Conservation (phyloP, 2,329 filamentous ascomycete genomes). For the Colletotrichum sp. region DNA sequence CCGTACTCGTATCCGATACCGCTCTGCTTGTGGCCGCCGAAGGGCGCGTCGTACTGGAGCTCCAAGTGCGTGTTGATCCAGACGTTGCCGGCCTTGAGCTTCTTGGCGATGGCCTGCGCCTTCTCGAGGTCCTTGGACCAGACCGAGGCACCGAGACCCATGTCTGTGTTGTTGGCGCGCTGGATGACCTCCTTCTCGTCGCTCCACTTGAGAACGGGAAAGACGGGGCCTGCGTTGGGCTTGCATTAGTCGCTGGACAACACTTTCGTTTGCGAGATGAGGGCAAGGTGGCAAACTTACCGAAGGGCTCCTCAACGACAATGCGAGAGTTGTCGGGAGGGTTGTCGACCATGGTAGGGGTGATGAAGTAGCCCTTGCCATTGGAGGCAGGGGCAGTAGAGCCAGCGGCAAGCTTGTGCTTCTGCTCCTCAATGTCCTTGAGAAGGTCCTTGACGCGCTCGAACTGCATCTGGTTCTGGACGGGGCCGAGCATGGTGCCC, state of each 20-base stretch:
- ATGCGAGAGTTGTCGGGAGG: conserved; percentile 61
- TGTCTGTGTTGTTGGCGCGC: conserved; percentile 57
- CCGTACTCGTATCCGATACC: conserved; percentile 49
- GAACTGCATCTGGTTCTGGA: conserved; percentile 71
- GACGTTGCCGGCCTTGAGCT: conserved; percentile 63
- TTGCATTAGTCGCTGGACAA: background rate
- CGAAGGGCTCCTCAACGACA: conserved; percentile 56
- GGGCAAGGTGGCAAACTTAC: background rate
- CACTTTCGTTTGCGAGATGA: background rate
- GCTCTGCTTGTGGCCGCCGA: conserved; percentile 49
- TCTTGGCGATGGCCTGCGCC: conserved; percentile 56
- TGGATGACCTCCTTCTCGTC: conserved; percentile 64
- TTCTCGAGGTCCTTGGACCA: conserved; percentile 59
- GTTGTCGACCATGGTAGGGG: conserved; percentile 65
- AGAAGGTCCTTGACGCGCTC: conserved; percentile 36
- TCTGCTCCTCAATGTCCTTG: conserved; percentile 17
- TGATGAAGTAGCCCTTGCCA: conserved; percentile 58
- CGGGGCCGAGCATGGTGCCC: conserved; percentile 51
- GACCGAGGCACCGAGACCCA: conserved; percentile 62
- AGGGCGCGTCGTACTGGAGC: conserved; percentile 35
- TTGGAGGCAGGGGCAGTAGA: conserved; percentile 36
- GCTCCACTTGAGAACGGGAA: conserved; percentile 66
- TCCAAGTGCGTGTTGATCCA: conserved; percentile 67
- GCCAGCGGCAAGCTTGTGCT: conserved; percentile 18
- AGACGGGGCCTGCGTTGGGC: conserved; percentile 54